Conservation (phyloP, 371 early-diverging fungal species). For the Smittium mucronatum region DNA sequence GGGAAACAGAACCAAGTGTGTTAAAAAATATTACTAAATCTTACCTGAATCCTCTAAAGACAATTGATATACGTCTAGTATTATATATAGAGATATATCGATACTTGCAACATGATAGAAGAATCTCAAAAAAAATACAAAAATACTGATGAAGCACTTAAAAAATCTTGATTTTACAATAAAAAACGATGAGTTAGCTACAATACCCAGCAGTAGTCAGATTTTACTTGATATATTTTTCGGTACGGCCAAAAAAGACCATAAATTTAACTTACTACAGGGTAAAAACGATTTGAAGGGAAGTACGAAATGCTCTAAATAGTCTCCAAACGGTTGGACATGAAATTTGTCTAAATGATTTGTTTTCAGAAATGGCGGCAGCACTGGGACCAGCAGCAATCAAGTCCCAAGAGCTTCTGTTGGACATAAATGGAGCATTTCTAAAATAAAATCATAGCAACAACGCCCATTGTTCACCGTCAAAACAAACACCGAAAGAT, state of each 20-base stretch:
- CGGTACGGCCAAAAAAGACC: conserved; percentile 18
- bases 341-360: conserved; percentile 12
- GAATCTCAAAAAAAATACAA: conserved; percentile 13
- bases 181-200: conserved; percentile 19
- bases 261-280: too few relatives aligned
- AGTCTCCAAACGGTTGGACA: too few relatives aligned
- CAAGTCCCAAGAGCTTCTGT: conserved; percentile 5
- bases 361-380: background rate
- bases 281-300: too few relatives aligned
- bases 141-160: conserved; percentile 1
- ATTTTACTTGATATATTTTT: conserved; percentile 29
- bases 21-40: conserved; percentile 34
- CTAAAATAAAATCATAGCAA: background rate
- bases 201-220: conserved; percentile 27
- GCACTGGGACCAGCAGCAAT: background rate
- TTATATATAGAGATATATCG: conserved; percentile 30
- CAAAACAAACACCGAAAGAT: background rate
- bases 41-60: conserved; percentile 22
- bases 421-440: background rate
- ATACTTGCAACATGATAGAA: conserved; percentile 16
- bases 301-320: too few relatives aligned
- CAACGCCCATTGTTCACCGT: background rate
- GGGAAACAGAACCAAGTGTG: conserved; percentile 31
- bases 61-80: conserved; percentile 23
- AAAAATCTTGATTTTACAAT: conserved; percentile 15